These are phyloP conservation scores for Microthyrium microscopicum DNA, from an alignment of 2,329 filamentous ascomycete species.

Conservation along the genomic window DNA sequence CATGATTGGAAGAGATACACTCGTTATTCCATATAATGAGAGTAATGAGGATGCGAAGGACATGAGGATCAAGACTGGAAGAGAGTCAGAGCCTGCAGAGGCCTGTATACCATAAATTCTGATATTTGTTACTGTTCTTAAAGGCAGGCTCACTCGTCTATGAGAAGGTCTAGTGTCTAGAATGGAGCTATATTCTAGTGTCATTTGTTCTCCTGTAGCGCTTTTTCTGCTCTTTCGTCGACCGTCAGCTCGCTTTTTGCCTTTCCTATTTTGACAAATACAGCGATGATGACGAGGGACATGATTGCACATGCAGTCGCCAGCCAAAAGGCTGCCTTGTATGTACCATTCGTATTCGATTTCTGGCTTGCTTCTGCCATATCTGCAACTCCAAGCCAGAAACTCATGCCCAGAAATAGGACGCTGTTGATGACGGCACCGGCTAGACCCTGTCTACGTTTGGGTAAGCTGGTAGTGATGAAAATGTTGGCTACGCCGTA, in stretches of 20 bases:
- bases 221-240: background rate
- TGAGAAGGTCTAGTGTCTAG: no score
- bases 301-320: conserved; percentile 15
- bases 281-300: conserved; percentile 19
- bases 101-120: no score
- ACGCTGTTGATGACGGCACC: conserved; percentile 21
- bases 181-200: no score
- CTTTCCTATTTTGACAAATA: conserved; percentile 21
- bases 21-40: no score
- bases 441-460: conserved; percentile 18
- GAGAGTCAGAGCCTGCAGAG: no score
- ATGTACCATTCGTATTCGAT: conserved; percentile 14
- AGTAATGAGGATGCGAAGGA: no score
- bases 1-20: no score
- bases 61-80: no score
- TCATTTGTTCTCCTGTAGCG: no score
- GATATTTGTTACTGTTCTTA: no score
- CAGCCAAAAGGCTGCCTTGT: conserved; percentile 22
- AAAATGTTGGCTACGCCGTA: conserved; percentile 23
- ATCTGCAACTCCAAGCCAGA: conserved; percentile 21
- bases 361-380: conserved; percentile 13
- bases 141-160: no score
- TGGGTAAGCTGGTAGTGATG: conserved; percentile 19
- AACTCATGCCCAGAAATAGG: conserved; percentile 20
- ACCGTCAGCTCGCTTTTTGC: conserved; percentile 15